Base-by-base conservation (phyloP, 352 stramenopile genomes). In the Globisporangium nodosum region DNA sequence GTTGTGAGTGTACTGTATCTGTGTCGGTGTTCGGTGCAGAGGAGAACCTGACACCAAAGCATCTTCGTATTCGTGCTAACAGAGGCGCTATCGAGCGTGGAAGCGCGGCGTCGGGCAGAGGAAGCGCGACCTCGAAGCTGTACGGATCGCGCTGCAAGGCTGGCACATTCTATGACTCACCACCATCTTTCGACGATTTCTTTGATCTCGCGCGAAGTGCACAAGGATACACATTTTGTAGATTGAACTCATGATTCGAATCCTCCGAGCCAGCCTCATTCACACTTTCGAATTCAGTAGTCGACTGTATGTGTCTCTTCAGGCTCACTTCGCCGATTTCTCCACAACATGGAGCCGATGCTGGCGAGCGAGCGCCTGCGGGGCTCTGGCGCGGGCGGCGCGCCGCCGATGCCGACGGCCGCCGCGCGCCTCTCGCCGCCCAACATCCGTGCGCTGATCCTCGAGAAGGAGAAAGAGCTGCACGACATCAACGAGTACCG, bases 401-500 rank as follows among this genome's bases (percentile, higher is more conserved):
- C 13, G 20, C 40, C 24, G 49, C 49, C 49, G 21, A 27, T 54
- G 33, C 49, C 24, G 33, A 42, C 30, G 18, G 49, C 21, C 4
- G 31, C 35, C 30, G 61, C 66, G 27, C 64, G 71, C 56, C 60
- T 89, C 18, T 73, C 73, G 21, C 74, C 79, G 1, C 69, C 69
- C 53, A 85, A 89, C 61, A 92, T 97, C 61, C 81, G 87, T 15
- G 87, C 85, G 56, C 74, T 97, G 8, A 96, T 97, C 54, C 70
- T 90, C 47, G 74, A 93, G 58, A 97, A 97, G 57, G 88, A 97
- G 63, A 91, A 88, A 56, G 88, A 97, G 68, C 80, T 97, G 30
- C 88, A 96, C 64, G 89, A 96, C 67, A 97, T 97, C 60, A 94
- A 97, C 71, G 87, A 96, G 70, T 96, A 91, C 66, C 78, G 87